Conservation (phyloP, 225 moss, liverwort and hornwort genomes). For the Physcomitrium patens region DNA sequence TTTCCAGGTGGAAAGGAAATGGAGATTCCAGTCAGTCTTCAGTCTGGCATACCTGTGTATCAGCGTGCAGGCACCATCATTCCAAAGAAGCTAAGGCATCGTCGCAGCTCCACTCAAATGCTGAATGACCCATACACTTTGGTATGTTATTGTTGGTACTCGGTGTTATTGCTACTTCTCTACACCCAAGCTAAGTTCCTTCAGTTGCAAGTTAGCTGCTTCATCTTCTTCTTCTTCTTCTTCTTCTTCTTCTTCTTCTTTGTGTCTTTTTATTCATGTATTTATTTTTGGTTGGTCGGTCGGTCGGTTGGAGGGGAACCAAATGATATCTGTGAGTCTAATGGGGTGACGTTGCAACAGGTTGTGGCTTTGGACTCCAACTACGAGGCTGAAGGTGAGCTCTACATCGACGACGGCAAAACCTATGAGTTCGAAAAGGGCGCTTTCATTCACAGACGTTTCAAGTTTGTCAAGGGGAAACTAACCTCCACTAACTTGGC, state of each 20-base stretch:
- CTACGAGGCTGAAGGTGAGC: conserved; percentile 87
- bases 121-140: conserved; percentile 95
- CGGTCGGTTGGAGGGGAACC: background rate
- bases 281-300: background rate
- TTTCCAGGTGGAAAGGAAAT: conserved; percentile 72
- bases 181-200: background rate
- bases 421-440: conserved; percentile 86
- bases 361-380: conserved; percentile 87
- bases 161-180: conserved; percentile 6
- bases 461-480: conserved; percentile 78
- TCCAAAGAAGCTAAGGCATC: conserved; percentile 85
- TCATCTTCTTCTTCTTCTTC: too few relatives aligned
- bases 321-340: conserved; percentile 8
- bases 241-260: background rate
- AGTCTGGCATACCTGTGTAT: conserved; percentile 79
- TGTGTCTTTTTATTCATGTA: too few relatives aligned
- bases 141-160: conserved; percentile 49
- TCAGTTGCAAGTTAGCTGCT: background rate
- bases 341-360: conserved; percentile 43
- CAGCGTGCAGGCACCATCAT: conserved; percentile 96
- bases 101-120: conserved; percentile 97
- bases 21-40: conserved; percentile 69
- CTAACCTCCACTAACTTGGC: conserved; percentile 77
- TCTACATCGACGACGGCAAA: conserved; percentile 95
- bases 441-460: conserved; percentile 79